phyloP scores from a whole-genome alignment of 495 filamentous ascomycete genomes.

The Hypoxylon intermedium region DNA sequence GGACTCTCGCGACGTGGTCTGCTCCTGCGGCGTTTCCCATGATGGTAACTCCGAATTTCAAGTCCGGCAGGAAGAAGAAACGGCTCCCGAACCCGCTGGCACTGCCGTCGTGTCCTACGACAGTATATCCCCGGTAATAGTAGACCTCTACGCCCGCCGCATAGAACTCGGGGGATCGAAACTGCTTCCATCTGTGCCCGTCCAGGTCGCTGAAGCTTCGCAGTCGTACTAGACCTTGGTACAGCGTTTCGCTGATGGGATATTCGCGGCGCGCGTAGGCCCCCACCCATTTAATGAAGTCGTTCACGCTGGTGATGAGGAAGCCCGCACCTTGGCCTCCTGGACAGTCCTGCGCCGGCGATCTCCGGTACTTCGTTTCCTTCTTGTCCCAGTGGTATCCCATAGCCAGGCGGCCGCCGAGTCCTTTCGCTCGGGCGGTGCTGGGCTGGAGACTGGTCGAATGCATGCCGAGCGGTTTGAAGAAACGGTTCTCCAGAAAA shows the following conservation, averaged over 20 bases:
- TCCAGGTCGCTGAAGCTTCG: constrained; percentile 36
- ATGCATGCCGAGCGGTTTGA: constrained; percentile 54
- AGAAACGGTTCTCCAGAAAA: constrained; percentile 54
- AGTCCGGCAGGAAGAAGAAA: constrained; percentile 53
- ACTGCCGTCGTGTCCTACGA: constrained; percentile 52
- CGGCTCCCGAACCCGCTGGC: constrained; percentile 49
- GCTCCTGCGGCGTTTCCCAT: constrained; percentile 51
- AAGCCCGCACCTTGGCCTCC: constrained; percentile 54
- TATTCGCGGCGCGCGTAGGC: constrained; percentile 38
- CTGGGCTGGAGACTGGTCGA: constrained; percentile 51
- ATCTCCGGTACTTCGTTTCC: constrained; percentile 12
- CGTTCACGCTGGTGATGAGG: constrained; percentile 59
- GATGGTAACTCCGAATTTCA: constrained; percentile 51
- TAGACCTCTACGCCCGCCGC: constrained; percentile 51
- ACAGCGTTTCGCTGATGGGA: constrained; percentile 46
- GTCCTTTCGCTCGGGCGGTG: constrained; percentile 35
- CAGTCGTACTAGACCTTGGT: constrained; percentile 44
- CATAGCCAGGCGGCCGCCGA: constrained; percentile 44
- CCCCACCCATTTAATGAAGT: constrained; percentile 58
- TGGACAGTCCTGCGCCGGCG: background rate
- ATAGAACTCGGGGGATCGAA: constrained; percentile 39
- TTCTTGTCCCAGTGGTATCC: constrained; percentile 36
- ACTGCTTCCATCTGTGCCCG: background rate
- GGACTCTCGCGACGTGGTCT: constrained; percentile 16
- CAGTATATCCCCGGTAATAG: constrained; percentile 49